Evolutionary conservation across 2,329 filamentous ascomycete genomes (phyloP), one percentile per base, ranked within the genome.

Genomic region (Clarireedia homoeocarpa): DNA sequence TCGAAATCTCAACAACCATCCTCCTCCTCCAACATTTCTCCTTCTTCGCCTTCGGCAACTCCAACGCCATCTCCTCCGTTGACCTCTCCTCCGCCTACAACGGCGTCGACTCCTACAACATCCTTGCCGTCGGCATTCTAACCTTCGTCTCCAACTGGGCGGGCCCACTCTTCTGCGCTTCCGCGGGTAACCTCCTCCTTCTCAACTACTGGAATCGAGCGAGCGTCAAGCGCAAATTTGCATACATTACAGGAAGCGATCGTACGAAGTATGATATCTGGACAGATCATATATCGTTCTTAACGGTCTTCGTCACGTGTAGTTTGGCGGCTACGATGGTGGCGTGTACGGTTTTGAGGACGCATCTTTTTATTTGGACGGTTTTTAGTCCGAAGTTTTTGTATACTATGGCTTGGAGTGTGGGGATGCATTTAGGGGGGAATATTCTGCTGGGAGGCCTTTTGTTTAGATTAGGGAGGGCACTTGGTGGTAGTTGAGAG

Each of bases 301-400:
- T 88, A 65, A 95, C 91, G 1, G 70, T 86, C 10, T 95, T 94
- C 69, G 74, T 81, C 10, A 78, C 86, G 1, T 74, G 76, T 1
- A 83, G 83, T 61, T 72, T 89, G 53, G 72, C 83, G 2, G 86
- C 83, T 48, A 86, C 96, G 24, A 97, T 97, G 92, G 82, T 80
- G 14, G 91, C 92, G 15, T 99, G 94, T 71, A 91, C 88, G 48
- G 77, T 81, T 6, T 71, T 99, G 67, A 77, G 92, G 62, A 90
- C 89, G 30, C 94, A 99, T 76, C 71, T 99, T 57, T 99, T 99
- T 69, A 91, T 99, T 59, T 99, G 94, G 94, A 97, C 92, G 0
- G 94, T 99, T 10, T 99, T 99, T 71, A 95, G 89, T 61, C 94
- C 94, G 0, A 99, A 97, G 71, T 97, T 91, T 71, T 73, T 99